Percentiles rank a stretch among this genome's conserved stretches.
Evolutionary conservation across 495 filamentous ascomycete genomes (phyloP).

Genomic region (Tuber umbilicatum): DNA sequence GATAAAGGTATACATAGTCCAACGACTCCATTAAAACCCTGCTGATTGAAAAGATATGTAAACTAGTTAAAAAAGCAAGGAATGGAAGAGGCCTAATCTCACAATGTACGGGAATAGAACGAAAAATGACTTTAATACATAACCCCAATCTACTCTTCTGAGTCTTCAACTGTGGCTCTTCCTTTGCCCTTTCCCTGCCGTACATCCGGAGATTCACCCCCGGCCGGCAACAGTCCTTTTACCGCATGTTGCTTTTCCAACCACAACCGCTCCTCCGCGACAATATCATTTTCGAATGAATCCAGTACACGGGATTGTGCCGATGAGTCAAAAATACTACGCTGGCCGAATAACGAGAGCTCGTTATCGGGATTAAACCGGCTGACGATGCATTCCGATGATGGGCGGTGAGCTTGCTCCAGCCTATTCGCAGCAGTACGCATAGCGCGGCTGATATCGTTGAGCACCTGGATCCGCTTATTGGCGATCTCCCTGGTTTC

Average conservation of each 20-base stretch:
- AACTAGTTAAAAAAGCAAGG: background rate
- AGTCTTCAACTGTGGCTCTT: constrained; percentile 15
- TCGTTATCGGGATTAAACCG: constrained; percentile 25
- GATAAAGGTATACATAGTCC: background rate
- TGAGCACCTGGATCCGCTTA: constrained; percentile 28
- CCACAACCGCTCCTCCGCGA: constrained; percentile 25
- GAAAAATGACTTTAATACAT: background rate
- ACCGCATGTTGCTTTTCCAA: constrained; percentile 19
- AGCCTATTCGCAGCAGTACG: constrained; percentile 18
- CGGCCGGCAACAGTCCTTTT: constrained; percentile 24
- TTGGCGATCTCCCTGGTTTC: constrained; percentile 33
- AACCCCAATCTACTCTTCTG: background rate
- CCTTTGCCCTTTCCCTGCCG: constrained; percentile 18
- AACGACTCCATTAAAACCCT: background rate
- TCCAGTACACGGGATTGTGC: constrained; percentile 29
- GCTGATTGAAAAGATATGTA: background rate
- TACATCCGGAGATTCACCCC: background rate
- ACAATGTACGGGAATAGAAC: background rate
- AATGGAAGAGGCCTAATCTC: background rate
- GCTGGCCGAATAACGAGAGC: constrained; percentile 31
- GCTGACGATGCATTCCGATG: constrained; percentile 10
- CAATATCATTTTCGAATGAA: constrained; percentile 27
- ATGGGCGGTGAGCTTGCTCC: constrained; percentile 15
- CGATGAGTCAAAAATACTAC: constrained; percentile 25
- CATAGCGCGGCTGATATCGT: constrained; percentile 31